A percentile compares a stretch with the other conserved stretches of the same genome.
phyloP scores from a whole-genome alignment of 129 eudicot genomes.

The Helianthus annuus region HanXRQr2.0-SUNRISE NC_035445.2:173101677-173102176 shows the following conservation, averaged over 20 bases:
- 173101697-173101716: conserved; percentile 94
- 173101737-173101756: conserved; percentile 97
- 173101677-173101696: conserved; percentile 85
- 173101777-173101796: conserved; percentile 97
- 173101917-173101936: conserved; percentile 34
- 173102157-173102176: conserved; percentile 1
- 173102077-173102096: conserved; percentile 41
- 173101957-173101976: conserved; percentile 75
- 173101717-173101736: conserved; percentile 91
- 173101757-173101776: conserved; percentile 95
- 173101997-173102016: conserved; percentile 52
- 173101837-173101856: conserved; percentile 75
- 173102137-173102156: conserved; percentile 87
- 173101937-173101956: conserved; percentile 39
- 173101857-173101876: conserved; percentile 90
- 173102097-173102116: conserved; percentile 56
- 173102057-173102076: conserved; percentile 45
- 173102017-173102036: conserved; percentile 71
- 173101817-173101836: conserved; percentile 81
- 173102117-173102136: conserved; percentile 86
- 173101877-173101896: conserved; percentile 70
- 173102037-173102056: conserved; percentile 75
- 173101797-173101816: conserved; percentile 91
- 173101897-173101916: conserved; percentile 45
- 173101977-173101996: conserved; percentile 54